A percentile compares a stretch with the other conserved stretches of the same genome.
These are phyloP conservation scores for Pseudonectria buxi DNA, from an alignment of 2,329 filamentous ascomycete species.

Conservation along the genomic window DNA sequence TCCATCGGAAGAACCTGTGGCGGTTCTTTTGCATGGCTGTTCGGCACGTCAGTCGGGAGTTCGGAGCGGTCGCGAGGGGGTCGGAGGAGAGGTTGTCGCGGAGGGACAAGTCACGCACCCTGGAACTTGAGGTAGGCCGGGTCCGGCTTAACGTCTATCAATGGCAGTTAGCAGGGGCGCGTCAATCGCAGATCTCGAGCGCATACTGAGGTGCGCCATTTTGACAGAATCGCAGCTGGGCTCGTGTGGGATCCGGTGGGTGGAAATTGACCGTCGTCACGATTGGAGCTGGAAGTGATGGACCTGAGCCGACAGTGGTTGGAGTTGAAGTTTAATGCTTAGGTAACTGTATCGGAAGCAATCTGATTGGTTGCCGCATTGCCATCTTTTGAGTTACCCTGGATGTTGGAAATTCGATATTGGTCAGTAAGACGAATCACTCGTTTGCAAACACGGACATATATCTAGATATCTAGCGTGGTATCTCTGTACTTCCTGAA, in stretches of 20 bases:
- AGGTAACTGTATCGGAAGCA: slow-evolving; percentile 8
- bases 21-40: slow-evolving; percentile 78
- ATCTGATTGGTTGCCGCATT: slow-evolving; percentile 9
- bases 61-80: slow-evolving; percentile 4
- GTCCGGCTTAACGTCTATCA: slow-evolving; percentile 34
- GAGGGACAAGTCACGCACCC: slow-evolving; percentile 25
- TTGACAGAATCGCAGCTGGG: slow-evolving; percentile 20
- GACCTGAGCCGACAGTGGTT: slow-evolving; percentile 8
- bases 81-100: no score
- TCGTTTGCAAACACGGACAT: no score
- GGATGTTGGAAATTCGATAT: not conserved
- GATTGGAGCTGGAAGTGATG: slow-evolving; percentile 14
- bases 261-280: slow-evolving; percentile 19
- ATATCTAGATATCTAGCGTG: no score
- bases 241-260: slow-evolving; percentile 16
- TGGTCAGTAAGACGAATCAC: no score
- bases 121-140: slow-evolving; percentile 36
- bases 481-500: no score
- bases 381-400: slow-evolving; percentile 8
- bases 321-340: slow-evolving; percentile 17
- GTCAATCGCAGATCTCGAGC: not conserved
- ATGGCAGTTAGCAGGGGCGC: slow-evolving; percentile 18
- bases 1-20: slow-evolving; percentile 96
- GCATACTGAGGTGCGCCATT: slow-evolving; percentile 35
- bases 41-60: slow-evolving; percentile 18